These are phyloP conservation scores for Mollisiaceae sp. DNA, from an alignment of 2,329 filamentous ascomycete genomes.

Conservation along the genomic window DNA sequence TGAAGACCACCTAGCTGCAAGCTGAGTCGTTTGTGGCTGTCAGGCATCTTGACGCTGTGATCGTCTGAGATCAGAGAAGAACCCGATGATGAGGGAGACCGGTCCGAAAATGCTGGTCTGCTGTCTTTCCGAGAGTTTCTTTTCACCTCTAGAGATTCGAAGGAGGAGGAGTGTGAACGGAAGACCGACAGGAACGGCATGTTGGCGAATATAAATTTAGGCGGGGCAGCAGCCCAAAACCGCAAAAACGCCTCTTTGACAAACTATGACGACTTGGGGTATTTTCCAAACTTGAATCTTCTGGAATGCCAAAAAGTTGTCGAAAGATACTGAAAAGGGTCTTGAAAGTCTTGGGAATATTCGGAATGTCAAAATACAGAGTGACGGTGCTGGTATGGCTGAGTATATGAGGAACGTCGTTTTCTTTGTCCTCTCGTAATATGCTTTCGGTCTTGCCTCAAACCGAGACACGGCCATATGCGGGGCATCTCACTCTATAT, in stretches of 20 bases:
- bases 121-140: constrained; percentile 24
- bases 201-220: constrained; percentile 14
- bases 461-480: constrained; percentile 16
- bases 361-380: neutral
- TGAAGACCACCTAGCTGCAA: constrained; percentile 22
- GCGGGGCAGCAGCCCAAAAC: neutral
- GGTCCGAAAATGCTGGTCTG: constrained; percentile 25
- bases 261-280: constrained; percentile 11
- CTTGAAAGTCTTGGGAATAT: neutral
- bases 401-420: constrained; percentile 10
- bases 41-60: constrained; percentile 34
- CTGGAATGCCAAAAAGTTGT: neutral
- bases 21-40: constrained; percentile 37
- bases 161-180: constrained; percentile 29
- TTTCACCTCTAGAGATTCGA: constrained; percentile 32
- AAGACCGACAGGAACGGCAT: constrained; percentile 38
- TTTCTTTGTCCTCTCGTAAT: constrained; percentile 17
- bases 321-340: neutral
- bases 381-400: neutral
- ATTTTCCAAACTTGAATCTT: neutral
- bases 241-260: constrained; percentile 8
- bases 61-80: constrained; percentile 32
- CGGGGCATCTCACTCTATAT: constrained; percentile 22
- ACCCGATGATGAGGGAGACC: constrained; percentile 26
- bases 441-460: constrained; percentile 16